Percentiles rank a stretch among this genome's conserved stretches.
phyloP scores from a whole-genome alignment of 208 protist genomes.

The Herpetomonas tarakana region DNA sequence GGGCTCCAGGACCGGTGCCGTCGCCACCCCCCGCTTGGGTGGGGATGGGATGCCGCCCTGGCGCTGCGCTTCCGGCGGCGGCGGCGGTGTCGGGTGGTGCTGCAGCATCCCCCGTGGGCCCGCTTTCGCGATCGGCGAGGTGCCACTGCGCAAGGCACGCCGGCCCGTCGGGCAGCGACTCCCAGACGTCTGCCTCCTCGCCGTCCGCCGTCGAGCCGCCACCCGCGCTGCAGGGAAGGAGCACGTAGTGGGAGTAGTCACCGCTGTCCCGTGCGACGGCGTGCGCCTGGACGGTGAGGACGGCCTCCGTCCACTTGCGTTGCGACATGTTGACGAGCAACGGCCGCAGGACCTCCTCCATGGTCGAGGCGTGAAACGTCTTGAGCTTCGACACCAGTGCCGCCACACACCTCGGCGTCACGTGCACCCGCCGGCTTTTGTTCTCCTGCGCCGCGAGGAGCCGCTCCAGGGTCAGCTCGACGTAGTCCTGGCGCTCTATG shows the following conservation, averaged over 20 bases:
- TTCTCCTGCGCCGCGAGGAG: slow-evolving; percentile 44
- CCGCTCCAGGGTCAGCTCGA: slow-evolving; percentile 61
- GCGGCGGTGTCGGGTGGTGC: not conserved
- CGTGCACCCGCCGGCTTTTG: slow-evolving; percentile 35
- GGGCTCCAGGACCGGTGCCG: not conserved
- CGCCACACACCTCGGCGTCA: slow-evolving; percentile 58
- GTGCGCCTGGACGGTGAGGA: slow-evolving; percentile 56
- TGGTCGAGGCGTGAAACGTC: slow-evolving; percentile 72
- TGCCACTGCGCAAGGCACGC: not conserved
- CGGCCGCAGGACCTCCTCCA: slow-evolving; percentile 66
- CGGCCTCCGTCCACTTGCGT: slow-evolving; percentile 30
- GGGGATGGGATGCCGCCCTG: not conserved
- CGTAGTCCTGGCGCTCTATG: slow-evolving; percentile 52
- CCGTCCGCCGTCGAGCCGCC: not conserved
- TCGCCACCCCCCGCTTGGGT: not conserved
- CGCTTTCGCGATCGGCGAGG: not conserved
- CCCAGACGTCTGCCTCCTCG: slow-evolving; percentile 15
- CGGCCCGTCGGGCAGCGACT: slow-evolving; percentile 11
- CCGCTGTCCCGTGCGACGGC: not conserved
- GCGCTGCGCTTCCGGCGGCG: not conserved
- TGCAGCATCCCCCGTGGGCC: no score
- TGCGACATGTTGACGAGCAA: slow-evolving; percentile 51
- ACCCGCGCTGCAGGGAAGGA: not conserved
- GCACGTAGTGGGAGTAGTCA: slow-evolving; percentile 6
- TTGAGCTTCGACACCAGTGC: slow-evolving; percentile 33